Conservation (phyloP, 495 filamentous ascomycete species). For the Penicillium dipodomyicola region DNA sequence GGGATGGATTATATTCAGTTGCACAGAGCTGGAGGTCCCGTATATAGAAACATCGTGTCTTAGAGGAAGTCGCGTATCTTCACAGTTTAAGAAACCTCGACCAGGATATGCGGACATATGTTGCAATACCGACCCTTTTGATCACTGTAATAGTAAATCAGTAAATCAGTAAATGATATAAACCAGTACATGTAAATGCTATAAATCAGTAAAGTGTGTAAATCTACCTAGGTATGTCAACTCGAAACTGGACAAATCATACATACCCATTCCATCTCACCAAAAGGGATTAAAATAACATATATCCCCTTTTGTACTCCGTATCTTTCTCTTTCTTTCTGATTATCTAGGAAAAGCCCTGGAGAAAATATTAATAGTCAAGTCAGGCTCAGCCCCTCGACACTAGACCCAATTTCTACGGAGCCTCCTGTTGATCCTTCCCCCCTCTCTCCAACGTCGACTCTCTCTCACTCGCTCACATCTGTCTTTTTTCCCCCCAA, state of each 20-base stretch:
- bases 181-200: too few species aligned
- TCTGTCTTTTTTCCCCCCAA: conserved; percentile 12
- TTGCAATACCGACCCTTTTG: not conserved
- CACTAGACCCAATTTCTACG: conserved; percentile 27
- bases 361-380: conserved; percentile 11
- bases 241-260: conserved; percentile 9
- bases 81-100: conserved; percentile 1
- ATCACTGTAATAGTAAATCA: not conserved
- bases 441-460: conserved; percentile 8
- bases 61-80: not conserved
- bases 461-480: conserved; percentile 8
- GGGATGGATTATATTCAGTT: not conserved
- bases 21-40: conserved; percentile 6
- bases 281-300: not conserved
- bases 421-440: conserved; percentile 32
- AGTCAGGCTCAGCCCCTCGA: conserved; percentile 24
- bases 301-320: not conserved
- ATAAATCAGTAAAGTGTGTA: not conserved
- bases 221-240: not conserved
- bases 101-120: not conserved
- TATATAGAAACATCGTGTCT: conserved; percentile 8
- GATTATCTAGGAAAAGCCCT: not conserved
- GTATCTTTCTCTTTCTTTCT: not conserved
- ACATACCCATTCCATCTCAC: not conserved
- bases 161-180: too few species aligned